Base-by-base conservation (phyloP, 345 rosid species). In the Lenwebbia sp. region DNA sequence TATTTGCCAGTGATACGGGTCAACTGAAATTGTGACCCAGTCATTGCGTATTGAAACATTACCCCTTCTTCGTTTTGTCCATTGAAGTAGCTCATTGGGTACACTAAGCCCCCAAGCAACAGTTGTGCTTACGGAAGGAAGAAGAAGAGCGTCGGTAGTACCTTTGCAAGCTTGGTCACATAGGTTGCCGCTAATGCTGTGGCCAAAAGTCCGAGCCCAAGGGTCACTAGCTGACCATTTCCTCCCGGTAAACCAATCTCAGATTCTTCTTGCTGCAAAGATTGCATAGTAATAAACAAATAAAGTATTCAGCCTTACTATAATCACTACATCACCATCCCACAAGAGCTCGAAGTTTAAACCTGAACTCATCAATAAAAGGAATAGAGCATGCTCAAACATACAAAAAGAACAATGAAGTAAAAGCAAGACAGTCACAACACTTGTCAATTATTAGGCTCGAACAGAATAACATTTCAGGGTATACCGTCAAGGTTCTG, bases 131-230 rank as follows among this genome's bases (percentile, higher is more conserved):
- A 65, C 11, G 10, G 40, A 8, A 41, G 44, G 12, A 30, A 17
- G 23, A 65, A 33, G 13, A 70, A 70, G 25, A 9, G 78, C 1
- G 12, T 8, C 4, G 23, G 11, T 70, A 33, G 88, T 91, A 95
- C 99, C 98, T 96, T 94, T 22, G 99, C 98, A 85, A 97, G 98
- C 88, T 90, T 92, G 10, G 99, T 93, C 62, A 97, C 98, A 70
- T 97, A 97, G 84, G 97, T 89, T 65, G 95, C 99, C 49, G 98
- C 99, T 81, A 97, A 57, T 83, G 97, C 99, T 62, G 98, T 96
- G 50, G 88, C 95, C 90, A 97, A 82, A 82, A 97, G 91, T 87
- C 99, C 98, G 47, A 95, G 53, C n/a, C 96, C 99, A 22, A 97
- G 94, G 22, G 98, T 96, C 90, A 92, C 86, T 28, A 97, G 89